Conservation (phyloP, 148 eudicot genomes). For the Simmondsia chinensis region DNA sequence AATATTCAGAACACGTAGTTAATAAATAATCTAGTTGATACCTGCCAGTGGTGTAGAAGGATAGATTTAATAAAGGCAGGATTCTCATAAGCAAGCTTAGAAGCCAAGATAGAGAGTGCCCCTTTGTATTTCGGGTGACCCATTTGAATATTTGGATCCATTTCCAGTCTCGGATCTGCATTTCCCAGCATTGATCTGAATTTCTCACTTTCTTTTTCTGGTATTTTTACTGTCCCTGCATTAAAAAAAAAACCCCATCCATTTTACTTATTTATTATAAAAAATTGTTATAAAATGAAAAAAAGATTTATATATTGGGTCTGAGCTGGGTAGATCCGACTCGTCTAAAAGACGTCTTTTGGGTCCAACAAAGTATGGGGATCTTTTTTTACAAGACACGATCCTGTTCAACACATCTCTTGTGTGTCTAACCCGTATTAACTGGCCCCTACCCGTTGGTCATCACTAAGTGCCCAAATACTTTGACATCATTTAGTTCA, state of each 20-base stretch:
- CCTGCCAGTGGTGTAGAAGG: constrained; percentile 43
- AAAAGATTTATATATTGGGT: too few relatives aligned
- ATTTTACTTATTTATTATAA: background rate
- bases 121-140: constrained; percentile 21
- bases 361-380: too few relatives aligned
- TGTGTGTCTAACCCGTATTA: too few relatives aligned
- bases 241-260: background rate
- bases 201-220: constrained; percentile 12
- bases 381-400: too few relatives aligned
- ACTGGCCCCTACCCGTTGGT: too few relatives aligned
- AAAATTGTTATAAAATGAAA: background rate
- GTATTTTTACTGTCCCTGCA: constrained; percentile 28
- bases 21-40: background rate
- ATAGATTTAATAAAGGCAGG: constrained; percentile 23
- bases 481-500: too few relatives aligned
- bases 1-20: too few relatives aligned
- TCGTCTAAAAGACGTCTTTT: too few relatives aligned
- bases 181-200: constrained; percentile 21
- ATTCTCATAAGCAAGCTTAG: constrained; percentile 50
- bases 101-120: constrained; percentile 35
- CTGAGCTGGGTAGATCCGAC: too few relatives aligned
- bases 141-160: constrained; percentile 20
- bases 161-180: constrained; percentile 27
- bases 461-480: too few relatives aligned
- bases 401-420: too few relatives aligned